These are phyloP conservation scores for Trametes hirsuta DNA, from an alignment of 1,284 basidiomycete species.

Conservation along the genomic window DNA sequence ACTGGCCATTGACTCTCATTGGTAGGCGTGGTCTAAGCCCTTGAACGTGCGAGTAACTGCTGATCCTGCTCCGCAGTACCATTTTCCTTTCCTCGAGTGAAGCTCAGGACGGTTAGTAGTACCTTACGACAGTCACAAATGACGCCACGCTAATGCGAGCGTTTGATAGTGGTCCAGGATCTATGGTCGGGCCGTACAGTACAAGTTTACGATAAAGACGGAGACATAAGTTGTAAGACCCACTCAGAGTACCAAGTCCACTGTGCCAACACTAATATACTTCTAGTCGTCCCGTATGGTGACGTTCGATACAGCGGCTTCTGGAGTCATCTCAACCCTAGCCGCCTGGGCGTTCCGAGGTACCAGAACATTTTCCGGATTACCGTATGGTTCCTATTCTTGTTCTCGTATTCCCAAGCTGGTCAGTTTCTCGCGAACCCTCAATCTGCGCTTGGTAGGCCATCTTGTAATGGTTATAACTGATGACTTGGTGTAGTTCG, in stretches of 20 bases:
- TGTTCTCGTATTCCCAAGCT: constrained; percentile 85
- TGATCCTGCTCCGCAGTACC: constrained; percentile 45
- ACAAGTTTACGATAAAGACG: constrained; percentile 71
- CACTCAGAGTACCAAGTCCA: neutral
- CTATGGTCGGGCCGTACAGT: constrained; percentile 86
- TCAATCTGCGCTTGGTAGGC: neutral
- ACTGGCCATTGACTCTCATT: constrained; percentile 82
- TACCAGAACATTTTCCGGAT: constrained; percentile 82
- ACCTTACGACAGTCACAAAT: neutral
- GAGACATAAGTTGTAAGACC: constrained; percentile 72
- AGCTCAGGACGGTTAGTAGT: constrained; percentile 72
- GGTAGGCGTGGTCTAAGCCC: constrained; percentile 45
- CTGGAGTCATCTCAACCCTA: constrained; percentile 74
- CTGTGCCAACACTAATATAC: neutral
- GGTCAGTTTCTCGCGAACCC: constrained; percentile 45
- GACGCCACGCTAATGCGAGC: neutral
- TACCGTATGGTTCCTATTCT: constrained; percentile 82
- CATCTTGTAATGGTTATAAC: neutral
- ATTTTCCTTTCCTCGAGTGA: constrained; percentile 90
- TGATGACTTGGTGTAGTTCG: constrained; percentile 49
- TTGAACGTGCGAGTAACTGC: neutral
- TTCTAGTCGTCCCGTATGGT: constrained; percentile 61
- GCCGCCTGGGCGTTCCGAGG: constrained; percentile 86
- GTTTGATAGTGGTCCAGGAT: constrained; percentile 58
- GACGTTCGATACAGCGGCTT: constrained; percentile 57